A percentile compares a stretch with the other conserved stretches of the same genome.
Evolutionary conservation across 306 rosid genomes (phyloP).

Genomic region (Mucuna pruriens): DNA sequence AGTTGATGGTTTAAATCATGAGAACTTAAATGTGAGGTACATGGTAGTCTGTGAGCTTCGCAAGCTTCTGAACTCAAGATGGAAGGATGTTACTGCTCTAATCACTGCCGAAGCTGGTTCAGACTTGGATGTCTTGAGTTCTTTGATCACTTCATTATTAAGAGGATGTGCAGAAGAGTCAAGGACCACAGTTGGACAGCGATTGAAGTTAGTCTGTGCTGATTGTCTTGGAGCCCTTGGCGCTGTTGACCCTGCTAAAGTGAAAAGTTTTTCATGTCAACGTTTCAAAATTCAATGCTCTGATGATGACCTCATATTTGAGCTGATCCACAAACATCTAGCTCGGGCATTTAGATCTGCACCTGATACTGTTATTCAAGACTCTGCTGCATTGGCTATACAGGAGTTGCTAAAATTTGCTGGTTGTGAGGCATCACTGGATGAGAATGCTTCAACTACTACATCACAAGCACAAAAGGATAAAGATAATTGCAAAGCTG

Average conservation of each 20-base stretch:
- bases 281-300: conserved; percentile 95
- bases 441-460: conserved; percentile 70
- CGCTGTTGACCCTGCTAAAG: conserved; percentile 98
- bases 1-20: conserved; percentile 92
- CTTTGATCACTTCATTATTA: conserved; percentile 75
- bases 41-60: conserved; percentile 85
- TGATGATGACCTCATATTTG: conserved; percentile 94
- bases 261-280: conserved; percentile 72
- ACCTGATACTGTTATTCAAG: conserved; percentile 92
- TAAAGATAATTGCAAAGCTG: conserved; percentile 35
- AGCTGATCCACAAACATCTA: conserved; percentile 93
- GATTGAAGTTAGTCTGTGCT: conserved; percentile 92
- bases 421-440: conserved; percentile 92
- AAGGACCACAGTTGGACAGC: conserved; percentile 82
- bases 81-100: conserved; percentile 75
- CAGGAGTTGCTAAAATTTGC: conserved; percentile 96
- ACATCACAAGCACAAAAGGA: conserved; percentile 50
- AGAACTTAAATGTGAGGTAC: conserved; percentile 92
- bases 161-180: conserved; percentile 96
- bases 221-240: conserved; percentile 98
- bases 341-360: conserved; percentile 98
- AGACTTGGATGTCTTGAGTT: conserved; percentile 86
- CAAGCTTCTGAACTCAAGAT: conserved; percentile 80
- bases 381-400: conserved; percentile 97
- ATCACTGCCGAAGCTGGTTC: conserved; percentile 78